These are phyloP conservation scores for Dicorynia guianensis DNA, from an alignment of 306 rosid genomes.

Conservation along the genomic window DNA sequence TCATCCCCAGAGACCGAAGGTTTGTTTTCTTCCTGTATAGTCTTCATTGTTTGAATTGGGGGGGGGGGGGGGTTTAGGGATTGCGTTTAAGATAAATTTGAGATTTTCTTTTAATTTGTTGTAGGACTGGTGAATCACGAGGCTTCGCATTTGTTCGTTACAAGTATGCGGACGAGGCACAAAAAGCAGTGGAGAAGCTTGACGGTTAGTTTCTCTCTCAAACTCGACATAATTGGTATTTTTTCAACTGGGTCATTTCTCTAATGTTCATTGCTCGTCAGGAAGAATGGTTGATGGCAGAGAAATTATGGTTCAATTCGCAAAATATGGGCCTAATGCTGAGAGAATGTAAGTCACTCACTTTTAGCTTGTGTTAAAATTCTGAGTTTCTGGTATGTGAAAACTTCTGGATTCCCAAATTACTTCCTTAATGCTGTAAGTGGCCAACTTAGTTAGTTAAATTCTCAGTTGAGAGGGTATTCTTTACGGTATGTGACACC, in stretches of 20 bases:
- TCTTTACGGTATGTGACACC: no score
- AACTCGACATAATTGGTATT: not conserved
- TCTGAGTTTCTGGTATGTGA: not conserved
- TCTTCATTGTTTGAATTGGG: not conserved
- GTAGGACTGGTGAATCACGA: conserved; percentile 67
- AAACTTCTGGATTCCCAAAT: not conserved
- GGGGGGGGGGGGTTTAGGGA: not conserved
- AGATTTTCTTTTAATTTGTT: not conserved
- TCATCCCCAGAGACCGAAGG: conserved; percentile 74
- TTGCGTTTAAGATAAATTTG: not conserved
- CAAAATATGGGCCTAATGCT: conserved; percentile 77
- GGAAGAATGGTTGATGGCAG: conserved; percentile 72
- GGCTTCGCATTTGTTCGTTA: conserved; percentile 75
- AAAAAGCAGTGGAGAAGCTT: conserved; percentile 67
- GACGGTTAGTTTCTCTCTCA: conserved; percentile 49
- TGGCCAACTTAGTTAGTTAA: no score
- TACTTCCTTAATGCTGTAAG: no score
- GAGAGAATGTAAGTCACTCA: conserved; percentile 59
- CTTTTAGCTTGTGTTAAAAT: not conserved
- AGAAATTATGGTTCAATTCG: conserved; percentile 79
- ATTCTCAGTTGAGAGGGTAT: no score
- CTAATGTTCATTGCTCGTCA: conserved; percentile 2
- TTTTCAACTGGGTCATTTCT: not conserved
- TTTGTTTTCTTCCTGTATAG: not conserved
- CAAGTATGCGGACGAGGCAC: conserved; percentile 72